Percentiles rank a stretch among this genome's conserved stretches.
These are phyloP conservation scores for Lentinula sp. DNA, from an alignment of 768 basidiomycete species.

Conservation along the genomic window DNA sequence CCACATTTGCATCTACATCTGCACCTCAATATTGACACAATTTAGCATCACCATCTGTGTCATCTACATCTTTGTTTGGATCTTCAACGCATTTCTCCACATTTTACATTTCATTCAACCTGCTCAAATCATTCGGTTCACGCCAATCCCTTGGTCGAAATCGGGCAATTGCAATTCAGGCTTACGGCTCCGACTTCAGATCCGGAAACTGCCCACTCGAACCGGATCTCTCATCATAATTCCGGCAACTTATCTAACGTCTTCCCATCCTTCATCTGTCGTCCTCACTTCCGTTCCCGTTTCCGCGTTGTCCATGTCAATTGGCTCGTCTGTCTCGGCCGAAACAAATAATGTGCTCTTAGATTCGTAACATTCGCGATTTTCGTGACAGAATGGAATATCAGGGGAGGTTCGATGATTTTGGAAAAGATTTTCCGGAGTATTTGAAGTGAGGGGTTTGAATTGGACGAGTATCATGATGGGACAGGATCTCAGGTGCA, in stretches of 20 bases:
- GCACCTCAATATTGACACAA: not conserved
- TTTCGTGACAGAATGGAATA: slow-evolving; percentile 42
- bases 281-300: not conserved
- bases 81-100: not conserved
- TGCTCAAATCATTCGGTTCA: not conserved
- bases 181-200: not conserved
- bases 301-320: not conserved
- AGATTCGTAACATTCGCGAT: slow-evolving; percentile 35
- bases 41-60: not conserved
- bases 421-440: slow-evolving; percentile 30
- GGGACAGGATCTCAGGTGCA: not conserved
- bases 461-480: not conserved
- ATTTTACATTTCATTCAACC: not conserved
- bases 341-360: slow-evolving; percentile 12
- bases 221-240: not conserved
- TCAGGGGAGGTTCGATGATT: slow-evolving; percentile 37
- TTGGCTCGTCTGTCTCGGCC: too few species aligned
- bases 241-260: not conserved
- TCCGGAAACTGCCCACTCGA: not conserved
- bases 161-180: not conserved
- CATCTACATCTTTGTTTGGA: not conserved
- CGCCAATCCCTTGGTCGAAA: not conserved
- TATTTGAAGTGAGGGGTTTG: slow-evolving; percentile 32
- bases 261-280: not conserved
- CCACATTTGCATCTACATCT: not conserved